These are phyloP conservation scores for Kingdonia uniflora DNA, from an alignment of 164 flowering plant genomes.

Conservation along the genomic window DNA sequence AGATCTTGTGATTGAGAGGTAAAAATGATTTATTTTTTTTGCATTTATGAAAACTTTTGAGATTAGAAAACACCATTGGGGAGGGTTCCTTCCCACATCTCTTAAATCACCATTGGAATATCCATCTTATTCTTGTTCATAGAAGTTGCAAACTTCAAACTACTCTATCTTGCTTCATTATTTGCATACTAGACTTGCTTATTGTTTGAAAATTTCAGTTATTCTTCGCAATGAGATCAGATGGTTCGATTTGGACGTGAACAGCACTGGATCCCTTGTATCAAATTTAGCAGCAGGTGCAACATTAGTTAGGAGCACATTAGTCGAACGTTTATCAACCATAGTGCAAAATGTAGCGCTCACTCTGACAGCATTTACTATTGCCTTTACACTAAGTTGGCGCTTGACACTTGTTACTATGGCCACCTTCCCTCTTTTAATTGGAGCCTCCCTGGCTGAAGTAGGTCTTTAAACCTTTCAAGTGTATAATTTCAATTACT, in stretches of 20 bases:
- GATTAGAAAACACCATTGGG: too few relatives aligned
- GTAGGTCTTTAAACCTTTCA: constrained; percentile 25
- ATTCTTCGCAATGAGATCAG: constrained; percentile 72
- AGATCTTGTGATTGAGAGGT: too few relatives aligned
- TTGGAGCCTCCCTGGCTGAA: constrained; percentile 60
- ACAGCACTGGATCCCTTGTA: constrained; percentile 41
- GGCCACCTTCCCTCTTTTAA: constrained; percentile 60
- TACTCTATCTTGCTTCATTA: background rate
- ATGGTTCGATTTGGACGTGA: constrained; percentile 78
- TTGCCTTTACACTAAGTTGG: constrained; percentile 61
- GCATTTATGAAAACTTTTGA: too few relatives aligned
- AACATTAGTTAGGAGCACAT: constrained; percentile 50
- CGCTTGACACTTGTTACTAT: constrained; percentile 49
- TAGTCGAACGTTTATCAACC: constrained; percentile 62
- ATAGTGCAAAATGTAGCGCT: constrained; percentile 65
- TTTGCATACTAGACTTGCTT: background rate
- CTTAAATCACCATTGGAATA: too few relatives aligned
- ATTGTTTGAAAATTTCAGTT: constrained; percentile 30
- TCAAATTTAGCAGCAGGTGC: constrained; percentile 64
- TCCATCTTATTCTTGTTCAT: too few relatives aligned
- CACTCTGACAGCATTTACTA: constrained; percentile 45
- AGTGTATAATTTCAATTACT: too few relatives aligned
- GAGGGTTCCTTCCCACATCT: too few relatives aligned
- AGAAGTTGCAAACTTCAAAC: too few relatives aligned
- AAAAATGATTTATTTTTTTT: too few relatives aligned